Evolutionary conservation across 768 basidiomycete species (phyloP).

Genomic region (Calocybe cyanea): DNA sequence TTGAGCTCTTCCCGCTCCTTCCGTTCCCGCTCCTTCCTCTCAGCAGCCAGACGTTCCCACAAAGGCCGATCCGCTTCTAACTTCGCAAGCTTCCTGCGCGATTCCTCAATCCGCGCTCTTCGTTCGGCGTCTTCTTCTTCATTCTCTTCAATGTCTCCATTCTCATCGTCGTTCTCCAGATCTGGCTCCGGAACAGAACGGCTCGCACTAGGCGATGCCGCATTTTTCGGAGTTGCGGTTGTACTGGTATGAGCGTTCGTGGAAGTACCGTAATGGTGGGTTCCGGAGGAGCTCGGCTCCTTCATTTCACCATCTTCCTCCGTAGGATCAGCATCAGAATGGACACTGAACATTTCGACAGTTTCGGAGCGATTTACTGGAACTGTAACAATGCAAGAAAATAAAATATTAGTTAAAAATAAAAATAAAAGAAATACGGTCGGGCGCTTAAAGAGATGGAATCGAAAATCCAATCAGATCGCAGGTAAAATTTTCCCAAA

Average conservation of each 20-base stretch:
- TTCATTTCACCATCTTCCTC: background rate
- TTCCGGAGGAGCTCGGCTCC: background rate
- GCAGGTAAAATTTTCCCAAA: too few relatives aligned
- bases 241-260: too few relatives aligned
- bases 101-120: conserved; percentile 51
- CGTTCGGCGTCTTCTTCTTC: conserved; percentile 33
- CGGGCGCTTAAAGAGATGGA: too few relatives aligned
- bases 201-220: too few relatives aligned
- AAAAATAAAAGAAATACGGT: background rate
- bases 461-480: too few relatives aligned
- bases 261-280: too few relatives aligned
- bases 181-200: conserved; percentile 3
- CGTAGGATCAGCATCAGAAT: conserved; percentile 7
- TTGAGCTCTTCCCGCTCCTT: conserved; percentile 22
- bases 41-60: conserved; percentile 53
- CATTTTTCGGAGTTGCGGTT: too few relatives aligned
- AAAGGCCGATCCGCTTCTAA: conserved; percentile 60
- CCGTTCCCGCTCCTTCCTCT: conserved; percentile 38
- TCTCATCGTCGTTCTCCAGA: conserved; percentile 12
- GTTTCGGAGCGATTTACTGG: background rate
- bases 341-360: conserved; percentile 14
- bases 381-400: too few relatives aligned
- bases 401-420: background rate
- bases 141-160: conserved; percentile 15
- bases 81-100: conserved; percentile 63